These are phyloP conservation scores for Zychaea mexicana DNA, from an alignment of 371 early-diverging fungal species.

Conservation along the genomic window DNA sequence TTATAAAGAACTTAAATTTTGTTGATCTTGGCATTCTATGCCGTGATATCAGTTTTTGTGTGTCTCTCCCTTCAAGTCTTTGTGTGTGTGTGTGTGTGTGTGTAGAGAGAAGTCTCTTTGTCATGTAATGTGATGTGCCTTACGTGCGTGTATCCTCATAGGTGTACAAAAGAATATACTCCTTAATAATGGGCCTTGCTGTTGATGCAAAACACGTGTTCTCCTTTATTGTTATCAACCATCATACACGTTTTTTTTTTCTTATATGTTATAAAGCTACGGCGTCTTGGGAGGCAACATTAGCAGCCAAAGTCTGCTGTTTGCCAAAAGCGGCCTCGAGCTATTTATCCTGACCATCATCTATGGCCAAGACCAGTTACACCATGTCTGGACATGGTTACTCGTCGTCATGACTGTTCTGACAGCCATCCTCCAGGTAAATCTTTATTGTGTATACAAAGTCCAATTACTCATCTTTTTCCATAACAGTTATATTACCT, in stretches of 20 bases:
- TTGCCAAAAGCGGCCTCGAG: constrained; percentile 83
- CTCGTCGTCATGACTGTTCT: constrained; percentile 63
- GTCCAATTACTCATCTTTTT: neutral
- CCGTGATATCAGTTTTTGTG: no score
- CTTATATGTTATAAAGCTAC: constrained; percentile 37
- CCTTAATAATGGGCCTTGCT: no score
- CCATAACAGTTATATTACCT: constrained; percentile 69
- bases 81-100: no score
- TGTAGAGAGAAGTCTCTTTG: no score
- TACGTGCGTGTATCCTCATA: no score
- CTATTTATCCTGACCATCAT: constrained; percentile 65
- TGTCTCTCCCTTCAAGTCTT: no score
- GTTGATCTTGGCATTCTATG: no score
- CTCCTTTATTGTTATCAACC: no score
- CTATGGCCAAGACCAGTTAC: constrained; percentile 68
- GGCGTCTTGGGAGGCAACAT: constrained; percentile 75
- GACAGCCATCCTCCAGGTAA: constrained; percentile 75
- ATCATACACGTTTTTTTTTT: no score
- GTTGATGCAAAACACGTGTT: no score
- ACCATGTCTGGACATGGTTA: constrained; percentile 71
- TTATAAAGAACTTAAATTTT: neutral
- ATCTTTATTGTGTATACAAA: neutral
- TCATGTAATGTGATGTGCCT: no score
- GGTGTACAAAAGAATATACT: no score
- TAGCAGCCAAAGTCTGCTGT: constrained; percentile 75